A percentile compares a stretch with the other conserved stretches of the same genome.
phyloP scores from a whole-genome alignment of 768 basidiomycete genomes.

The Termitomyces sp. region DNA sequence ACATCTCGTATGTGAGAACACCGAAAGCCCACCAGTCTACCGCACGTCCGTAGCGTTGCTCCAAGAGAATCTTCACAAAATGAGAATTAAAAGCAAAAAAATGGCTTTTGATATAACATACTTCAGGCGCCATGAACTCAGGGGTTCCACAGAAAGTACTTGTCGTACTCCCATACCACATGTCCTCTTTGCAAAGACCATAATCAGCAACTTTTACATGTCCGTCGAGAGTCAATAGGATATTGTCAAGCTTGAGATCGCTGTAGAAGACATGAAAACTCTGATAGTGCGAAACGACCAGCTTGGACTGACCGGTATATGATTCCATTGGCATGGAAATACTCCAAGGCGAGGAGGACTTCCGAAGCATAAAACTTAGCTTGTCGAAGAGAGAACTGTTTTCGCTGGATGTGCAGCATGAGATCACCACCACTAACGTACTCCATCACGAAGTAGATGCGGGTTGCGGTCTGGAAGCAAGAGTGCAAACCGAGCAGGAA shows the following conservation, averaged over 20 bases:
- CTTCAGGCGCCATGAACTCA: slow-evolving; percentile 99
- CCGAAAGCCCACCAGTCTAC: slow-evolving; percentile 99
- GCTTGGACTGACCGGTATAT: slow-evolving; percentile 79
- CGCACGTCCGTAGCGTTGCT: slow-evolving; percentile 97
- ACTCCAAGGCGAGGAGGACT: slow-evolving; percentile 92
- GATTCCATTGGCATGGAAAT: slow-evolving; percentile 98
- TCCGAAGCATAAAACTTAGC: slow-evolving; percentile 99
- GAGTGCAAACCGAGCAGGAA: slow-evolving; percentile 96
- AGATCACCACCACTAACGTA: slow-evolving; percentile 98
- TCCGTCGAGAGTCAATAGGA: slow-evolving; percentile 92
- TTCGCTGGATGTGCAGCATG: slow-evolving; percentile 98
- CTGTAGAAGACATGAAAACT: slow-evolving; percentile 34
- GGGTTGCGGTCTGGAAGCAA: slow-evolving; percentile 99
- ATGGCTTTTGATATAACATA: slow-evolving; percentile 27
- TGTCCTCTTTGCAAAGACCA: slow-evolving; percentile 98
- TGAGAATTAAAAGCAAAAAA: background rate
- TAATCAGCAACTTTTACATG: slow-evolving; percentile 99
- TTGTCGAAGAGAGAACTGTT: slow-evolving; percentile 97
- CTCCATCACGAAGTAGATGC: slow-evolving; percentile 99
- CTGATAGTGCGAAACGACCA: background rate
- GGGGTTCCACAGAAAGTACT: slow-evolving; percentile 99
- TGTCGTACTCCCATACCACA: slow-evolving; percentile 95
- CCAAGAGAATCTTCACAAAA: slow-evolving; percentile 80
- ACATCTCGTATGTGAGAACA: slow-evolving; percentile 97
- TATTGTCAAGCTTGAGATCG: slow-evolving; percentile 97